phyloP scores from a whole-genome alignment of 805 yeast species.

The Grigorovia transvaalensis region DNA sequence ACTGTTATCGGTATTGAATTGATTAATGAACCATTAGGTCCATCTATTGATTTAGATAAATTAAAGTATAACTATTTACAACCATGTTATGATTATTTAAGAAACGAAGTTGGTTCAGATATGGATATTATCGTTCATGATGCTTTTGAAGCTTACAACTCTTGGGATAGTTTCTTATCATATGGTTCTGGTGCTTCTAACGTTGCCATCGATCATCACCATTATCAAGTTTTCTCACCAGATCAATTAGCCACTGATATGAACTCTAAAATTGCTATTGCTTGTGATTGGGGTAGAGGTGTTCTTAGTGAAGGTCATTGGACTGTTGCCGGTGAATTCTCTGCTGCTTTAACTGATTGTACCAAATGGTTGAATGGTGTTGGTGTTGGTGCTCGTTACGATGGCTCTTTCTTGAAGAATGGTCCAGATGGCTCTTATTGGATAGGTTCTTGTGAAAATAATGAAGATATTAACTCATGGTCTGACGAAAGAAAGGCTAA shows the following conservation, averaged over 20 bases:
- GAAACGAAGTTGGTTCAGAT: constrained; percentile 39
- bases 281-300: constrained; percentile 42
- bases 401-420: constrained; percentile 38
- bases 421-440: constrained; percentile 28
- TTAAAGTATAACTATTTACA: constrained; percentile 45
- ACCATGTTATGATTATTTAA: constrained; percentile 54
- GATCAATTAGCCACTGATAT: constrained; percentile 49
- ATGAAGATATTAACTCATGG: constrained; percentile 45
- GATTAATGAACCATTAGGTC: constrained; percentile 85
- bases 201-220: constrained; percentile 79
- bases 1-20: constrained; percentile 76
- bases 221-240: constrained; percentile 72
- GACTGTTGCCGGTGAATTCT: constrained; percentile 80
- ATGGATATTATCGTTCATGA: constrained; percentile 69
- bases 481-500: constrained; percentile 43
- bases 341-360: constrained; percentile 89
- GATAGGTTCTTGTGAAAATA: constrained; percentile 54
- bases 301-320: constrained; percentile 50
- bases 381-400: constrained; percentile 71
- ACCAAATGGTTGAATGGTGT: constrained; percentile 84
- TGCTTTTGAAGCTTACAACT: constrained; percentile 54
- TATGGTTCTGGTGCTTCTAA: constrained; percentile 41
- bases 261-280: constrained; percentile 49
- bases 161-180: constrained; percentile 52
- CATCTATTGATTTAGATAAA: constrained; percentile 46